A percentile compares a stretch with the other conserved stretches of the same genome.
Conservation (phyloP, 78 protist genomes). For the Creolimax fragrantissima region DNA sequence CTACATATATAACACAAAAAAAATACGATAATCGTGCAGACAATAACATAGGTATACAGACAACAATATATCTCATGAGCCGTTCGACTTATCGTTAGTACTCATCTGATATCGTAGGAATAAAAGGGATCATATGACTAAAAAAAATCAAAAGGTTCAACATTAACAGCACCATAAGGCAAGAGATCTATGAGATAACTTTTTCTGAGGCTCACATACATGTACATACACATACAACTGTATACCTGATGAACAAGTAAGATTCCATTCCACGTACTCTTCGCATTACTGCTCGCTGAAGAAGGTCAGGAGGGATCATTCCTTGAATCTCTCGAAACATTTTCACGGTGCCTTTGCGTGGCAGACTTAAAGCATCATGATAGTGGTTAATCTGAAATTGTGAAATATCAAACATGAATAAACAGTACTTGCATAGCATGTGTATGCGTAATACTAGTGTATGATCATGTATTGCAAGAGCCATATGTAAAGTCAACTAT, state of each 20-base stretch:
- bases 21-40: neutral
- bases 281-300: slow-evolving; percentile 42
- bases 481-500: no score
- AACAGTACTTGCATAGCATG: no score
- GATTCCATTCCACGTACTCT: slow-evolving; percentile 48
- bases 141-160: neutral
- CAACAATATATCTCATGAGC: neutral
- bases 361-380: neutral
- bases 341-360: neutral
- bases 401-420: no score
- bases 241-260: slow-evolving; percentile 35
- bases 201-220: no score
- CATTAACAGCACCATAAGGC: no score
- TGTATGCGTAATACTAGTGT: no score
- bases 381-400: no score
- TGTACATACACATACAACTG: neutral
- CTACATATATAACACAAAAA: neutral
- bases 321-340: neutral
- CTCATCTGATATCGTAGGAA: neutral
- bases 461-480: no score
- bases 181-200: no score
- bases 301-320: slow-evolving; percentile 21
- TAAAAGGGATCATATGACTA: neutral
- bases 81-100: no score
- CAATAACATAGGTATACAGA: neutral